Percentiles rank a stretch among this genome's conserved stretches.
These are phyloP conservation scores for Fomitopsis palustris DNA, from an alignment of 1,284 basidiomycete genomes.

Conservation along the genomic window DNA sequence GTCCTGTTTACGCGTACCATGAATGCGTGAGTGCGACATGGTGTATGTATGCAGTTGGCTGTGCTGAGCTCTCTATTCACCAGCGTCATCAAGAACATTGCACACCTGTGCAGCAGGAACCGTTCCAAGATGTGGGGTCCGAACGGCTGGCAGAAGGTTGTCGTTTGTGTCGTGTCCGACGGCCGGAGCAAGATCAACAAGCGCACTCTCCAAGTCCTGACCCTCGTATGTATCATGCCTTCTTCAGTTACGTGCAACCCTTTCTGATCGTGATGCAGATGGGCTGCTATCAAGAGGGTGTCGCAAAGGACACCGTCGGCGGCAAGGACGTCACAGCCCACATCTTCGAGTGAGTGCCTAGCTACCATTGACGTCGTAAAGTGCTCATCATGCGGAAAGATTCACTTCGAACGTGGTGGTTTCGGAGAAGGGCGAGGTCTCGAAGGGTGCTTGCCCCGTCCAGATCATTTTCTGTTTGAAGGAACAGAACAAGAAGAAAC, in stretches of 20 bases:
- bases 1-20: conserved; percentile 82
- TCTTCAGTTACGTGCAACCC: neutral
- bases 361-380: neutral
- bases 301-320: conserved; percentile 89
- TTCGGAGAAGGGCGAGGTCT: conserved; percentile 83
- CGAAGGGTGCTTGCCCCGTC: conserved; percentile 80
- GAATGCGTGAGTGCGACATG: conserved; percentile 61
- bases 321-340: conserved; percentile 94
- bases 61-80: neutral
- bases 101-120: conserved; percentile 77
- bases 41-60: conserved; percentile 3
- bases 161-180: conserved; percentile 91
- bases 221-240: conserved; percentile 45
- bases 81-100: conserved; percentile 87
- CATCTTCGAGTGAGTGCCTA: conserved; percentile 74
- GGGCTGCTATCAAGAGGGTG: conserved; percentile 95
- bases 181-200: conserved; percentile 91
- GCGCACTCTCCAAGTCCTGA: conserved; percentile 79
- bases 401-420: conserved; percentile 81
- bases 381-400: conserved; percentile 29
- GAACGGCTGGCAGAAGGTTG: conserved; percentile 94
- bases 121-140: conserved; percentile 92
- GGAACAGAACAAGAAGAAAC: conserved; percentile 94
- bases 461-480: conserved; percentile 93
- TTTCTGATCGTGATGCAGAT: conserved; percentile 45